Base-by-base conservation (phyloP, 345 rosid species). In the Tarenaya hassleriana region DNA sequence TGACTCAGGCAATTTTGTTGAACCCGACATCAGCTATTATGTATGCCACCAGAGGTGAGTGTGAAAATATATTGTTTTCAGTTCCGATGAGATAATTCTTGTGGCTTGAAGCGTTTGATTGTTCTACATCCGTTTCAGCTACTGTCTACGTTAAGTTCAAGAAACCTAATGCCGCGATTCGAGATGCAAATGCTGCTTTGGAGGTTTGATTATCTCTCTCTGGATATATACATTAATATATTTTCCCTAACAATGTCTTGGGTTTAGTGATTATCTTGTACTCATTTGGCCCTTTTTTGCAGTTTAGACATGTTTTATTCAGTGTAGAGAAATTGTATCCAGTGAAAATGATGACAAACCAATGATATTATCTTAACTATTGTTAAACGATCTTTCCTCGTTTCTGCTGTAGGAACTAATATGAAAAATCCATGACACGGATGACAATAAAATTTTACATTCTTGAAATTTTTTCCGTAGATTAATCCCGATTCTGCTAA, bases 401-500 rank as follows among this genome's bases (percentile, higher is more conserved):
- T 55, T 16, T 17, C 33, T 42, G 52, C n/a, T n/a, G n/a, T 27
- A 52, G 0, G 34, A 35, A 3, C 18, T 2, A n/a, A n/a, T n/a
- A n/a, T n/a, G n/a, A n/a, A n/a, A n/a, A n/a, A n/a, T 24, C 5
- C 29, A 24, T 24, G 29, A 24, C 5, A 24, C 5, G 29, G 29
- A 2, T 24, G 5, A 2, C n/a, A n/a, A 5, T 5, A 24, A 24
- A 24, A 24, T 24, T 24, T 24, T 24, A 24, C 29, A 5, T 2
- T 32, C 15, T 32, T 17, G 7, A 34, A n/a, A n/a, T 8, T 58
- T 50, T 54, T 17, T 5, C 57, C 15, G 34, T 77, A 92, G 97
- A 92, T 92, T 57, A 88, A 92, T 58, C 89, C 95, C 38, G 91
- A 92, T 69, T 92, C 97, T 64, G 99, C 99, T 1, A 92, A 85